Base-by-base conservation (phyloP, 768 basidiomycete species). In the Panus rudis region DNA sequence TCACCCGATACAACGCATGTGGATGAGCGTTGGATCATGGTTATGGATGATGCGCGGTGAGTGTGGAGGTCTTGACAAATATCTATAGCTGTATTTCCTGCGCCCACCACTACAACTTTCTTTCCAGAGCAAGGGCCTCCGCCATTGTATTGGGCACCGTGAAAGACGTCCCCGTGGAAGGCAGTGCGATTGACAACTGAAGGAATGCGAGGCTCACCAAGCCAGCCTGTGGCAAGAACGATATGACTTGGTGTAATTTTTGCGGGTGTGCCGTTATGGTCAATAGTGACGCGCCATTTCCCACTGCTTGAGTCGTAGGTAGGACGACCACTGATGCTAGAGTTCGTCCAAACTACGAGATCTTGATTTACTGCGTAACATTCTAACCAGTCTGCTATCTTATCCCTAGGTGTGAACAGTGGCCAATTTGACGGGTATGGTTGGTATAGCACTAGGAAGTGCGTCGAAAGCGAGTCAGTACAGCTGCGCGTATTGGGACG, bases 371-470 rank as follows among this genome's bases (percentile, higher is more conserved):
- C 31, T 1, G 52, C 63, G 38, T 71, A 71, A 23, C 60, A 53
- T 49, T 71, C 69, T 8, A 71, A 41, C 66, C 66, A 70, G 49
- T 65, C 56, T 1, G 67, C 71, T 6, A 71, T 25, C 48, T 68
- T 70, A 39, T 63, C 63, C 21, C 56, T 55, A 7, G 70, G 63
- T 1, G 62, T 67, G 46, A 57, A 72, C 8, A 55, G 47, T 3
- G 68, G 68, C 64, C 64, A 68, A 21, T 48, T 67, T 13, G 45
- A 41, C 2, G 70, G 66, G 43, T 50, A 67, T 2, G 61, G 49
- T 39, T 63, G 60, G 46, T 69, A 69, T 3, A 67, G 57, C 41
- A 71, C 69, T 68, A 37, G 0, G 38, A 14, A 39, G 25, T 13
- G 10, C 21, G 7, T 35, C 16, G 10, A 14, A 27, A 33, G 22